Base-by-base conservation (phyloP, 768 basidiomycete genomes). In the Galerina sulciceps region DNA sequence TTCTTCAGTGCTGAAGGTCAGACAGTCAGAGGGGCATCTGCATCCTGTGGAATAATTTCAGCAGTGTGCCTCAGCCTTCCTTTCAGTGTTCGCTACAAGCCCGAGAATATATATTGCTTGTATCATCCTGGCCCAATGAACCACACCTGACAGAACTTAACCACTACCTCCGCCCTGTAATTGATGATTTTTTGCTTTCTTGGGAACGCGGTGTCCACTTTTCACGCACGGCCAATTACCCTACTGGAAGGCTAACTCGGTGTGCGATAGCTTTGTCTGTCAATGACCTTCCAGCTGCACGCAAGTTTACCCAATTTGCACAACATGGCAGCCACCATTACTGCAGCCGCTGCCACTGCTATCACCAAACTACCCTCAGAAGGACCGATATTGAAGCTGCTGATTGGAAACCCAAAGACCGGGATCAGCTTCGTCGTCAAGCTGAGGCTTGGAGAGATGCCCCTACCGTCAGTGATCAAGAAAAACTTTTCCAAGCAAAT, bases 11-110 rank as follows among this genome's bases (percentile, higher is more conserved):
- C 71, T 0, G 44, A 75, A 36, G 68, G 69, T 1, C 60, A 63
- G 20, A 63, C 15, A 6, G 59, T 65, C 13, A 43, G 55, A 9
- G 71, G 69, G 11, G 63, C 62, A 2, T 57, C 23, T 6, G 60
- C 62, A 4, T 76, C 73, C 1, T 63, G 62, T 5, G 71, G 73
- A 0, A 56, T 76, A 1, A 71, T 77, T 6, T 48, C 36, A 57
- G 68, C 46, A 20, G 65, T 64, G 3, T 69, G 68, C 43, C 56
- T 76, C 1, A 76, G 73, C 48, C 67, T 78, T 4, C 71, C 73
- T 5, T 45, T 57, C 2, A 47, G 66, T 26, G 59, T 73, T 6
- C 57, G 67, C 0, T 73, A 73, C 63, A 68, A 70, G 31, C 63
- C 66, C 0, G 69, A 76, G 60, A 70, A 73, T 50, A 66, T 76